phyloP scores from a whole-genome alignment of 768 basidiomycete species.

The Russula earlei region DNA sequence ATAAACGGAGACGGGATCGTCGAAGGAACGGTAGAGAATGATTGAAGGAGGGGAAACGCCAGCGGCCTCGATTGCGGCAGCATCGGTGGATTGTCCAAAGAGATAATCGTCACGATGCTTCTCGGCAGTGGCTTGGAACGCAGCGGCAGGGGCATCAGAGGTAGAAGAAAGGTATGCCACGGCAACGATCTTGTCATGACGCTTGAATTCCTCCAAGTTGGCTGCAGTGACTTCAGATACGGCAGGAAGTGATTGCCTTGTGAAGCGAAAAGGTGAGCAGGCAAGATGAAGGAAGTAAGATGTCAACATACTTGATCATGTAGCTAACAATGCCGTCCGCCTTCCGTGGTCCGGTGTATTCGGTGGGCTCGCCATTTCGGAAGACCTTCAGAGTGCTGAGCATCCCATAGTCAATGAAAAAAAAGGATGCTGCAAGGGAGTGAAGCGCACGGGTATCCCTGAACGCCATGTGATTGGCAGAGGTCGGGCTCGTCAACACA shows the following conservation, averaged over 20 bases:
- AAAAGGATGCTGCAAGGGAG: background rate
- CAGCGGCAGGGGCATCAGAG: constrained; percentile 57
- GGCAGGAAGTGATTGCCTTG: constrained; percentile 86
- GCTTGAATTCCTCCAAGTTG: constrained; percentile 78
- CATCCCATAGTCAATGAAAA: background rate
- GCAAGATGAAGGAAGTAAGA: background rate
- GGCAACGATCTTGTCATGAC: constrained; percentile 82
- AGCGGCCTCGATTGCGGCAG: constrained; percentile 54
- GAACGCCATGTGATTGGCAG: constrained; percentile 78
- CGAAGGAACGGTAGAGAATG: constrained; percentile 87
- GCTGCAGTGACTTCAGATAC: constrained; percentile 70
- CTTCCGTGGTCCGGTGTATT: constrained; percentile 85
- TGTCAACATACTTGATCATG: constrained; percentile 75
- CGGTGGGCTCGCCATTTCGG: constrained; percentile 67
- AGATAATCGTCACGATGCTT: constrained; percentile 88
- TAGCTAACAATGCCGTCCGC: constrained; percentile 94
- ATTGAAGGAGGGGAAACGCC: constrained; percentile 75
- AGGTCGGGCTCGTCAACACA: constrained; percentile 92
- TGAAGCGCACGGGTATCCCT: constrained; percentile 82
- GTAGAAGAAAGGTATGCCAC: constrained; percentile 76
- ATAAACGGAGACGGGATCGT: constrained; percentile 67
- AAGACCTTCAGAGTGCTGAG: constrained; percentile 83
- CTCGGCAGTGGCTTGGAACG: constrained; percentile 75
- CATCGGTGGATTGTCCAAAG: constrained; percentile 79
- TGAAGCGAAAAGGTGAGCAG: constrained; percentile 17